Conservation (phyloP, 345 rosid species). For the Brassica incana region DNA sequence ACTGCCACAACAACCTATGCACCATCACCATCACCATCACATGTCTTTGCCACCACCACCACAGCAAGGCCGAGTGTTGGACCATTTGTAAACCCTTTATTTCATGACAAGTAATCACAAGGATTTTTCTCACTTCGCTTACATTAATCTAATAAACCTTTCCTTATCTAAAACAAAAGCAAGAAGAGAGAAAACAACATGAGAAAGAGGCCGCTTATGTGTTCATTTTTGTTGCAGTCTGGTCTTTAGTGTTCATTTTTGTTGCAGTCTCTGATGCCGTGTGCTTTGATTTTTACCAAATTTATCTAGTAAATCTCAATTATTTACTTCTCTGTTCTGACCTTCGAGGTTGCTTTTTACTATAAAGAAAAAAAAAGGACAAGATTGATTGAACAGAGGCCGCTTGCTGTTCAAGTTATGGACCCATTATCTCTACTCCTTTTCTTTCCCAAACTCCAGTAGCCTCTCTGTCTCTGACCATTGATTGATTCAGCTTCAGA, state of each 20-base stretch:
- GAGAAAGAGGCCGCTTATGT: too few species aligned
- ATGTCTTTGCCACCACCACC: slow-evolving; percentile 68
- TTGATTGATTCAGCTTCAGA: slow-evolving; percentile 21
- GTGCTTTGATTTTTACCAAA: slow-evolving; percentile 28
- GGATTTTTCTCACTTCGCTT: background rate
- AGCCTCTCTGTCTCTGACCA: slow-evolving; percentile 13
- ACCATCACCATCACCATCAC: slow-evolving; percentile 45
- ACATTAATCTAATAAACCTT: background rate
- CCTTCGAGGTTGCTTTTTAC: slow-evolving; percentile 30
- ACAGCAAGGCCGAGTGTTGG: slow-evolving; percentile 30
- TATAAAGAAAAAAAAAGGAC: background rate
- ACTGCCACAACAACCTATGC: slow-evolving; percentile 55
- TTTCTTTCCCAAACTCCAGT: background rate
- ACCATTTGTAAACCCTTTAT: slow-evolving; percentile 30
- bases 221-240: background rate
- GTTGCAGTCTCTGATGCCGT: slow-evolving; percentile 39
- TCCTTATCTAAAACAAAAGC: slow-evolving; percentile 1
- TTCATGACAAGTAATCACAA: slow-evolving; percentile 19
- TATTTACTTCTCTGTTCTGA: slow-evolving; percentile 13
- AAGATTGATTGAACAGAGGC: slow-evolving; percentile 24
- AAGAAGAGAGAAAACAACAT: background rate
- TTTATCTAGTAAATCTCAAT: slow-evolving; percentile 7
- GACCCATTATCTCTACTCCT: slow-evolving; percentile 25
- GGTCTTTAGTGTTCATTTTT: slow-evolving; percentile 12
- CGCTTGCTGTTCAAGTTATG: slow-evolving; percentile 33